Percentiles rank a stretch among this genome's conserved stretches.
Conservation (phyloP, 495 filamentous ascomycete species). For the Letharia columbiana region DNA sequence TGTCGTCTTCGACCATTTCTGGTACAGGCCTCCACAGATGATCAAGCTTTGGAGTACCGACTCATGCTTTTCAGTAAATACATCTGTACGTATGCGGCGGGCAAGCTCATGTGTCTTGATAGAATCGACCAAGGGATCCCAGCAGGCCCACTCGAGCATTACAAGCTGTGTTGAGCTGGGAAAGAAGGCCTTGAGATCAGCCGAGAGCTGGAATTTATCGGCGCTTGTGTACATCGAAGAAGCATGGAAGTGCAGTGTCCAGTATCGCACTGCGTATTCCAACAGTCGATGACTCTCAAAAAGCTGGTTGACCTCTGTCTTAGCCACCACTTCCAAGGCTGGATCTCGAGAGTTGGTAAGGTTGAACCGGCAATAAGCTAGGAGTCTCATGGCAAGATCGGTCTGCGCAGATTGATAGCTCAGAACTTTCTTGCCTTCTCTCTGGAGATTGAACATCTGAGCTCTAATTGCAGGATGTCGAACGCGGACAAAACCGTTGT, state of each 20-base stretch:
- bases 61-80: constrained; percentile 49
- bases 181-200: constrained; percentile 43
- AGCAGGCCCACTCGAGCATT: constrained; percentile 46
- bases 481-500: constrained; percentile 47
- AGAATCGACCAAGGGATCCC: constrained; percentile 37
- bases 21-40: constrained; percentile 42
- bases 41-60: constrained; percentile 49
- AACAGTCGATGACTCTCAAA: constrained; percentile 45
- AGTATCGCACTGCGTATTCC: constrained; percentile 51
- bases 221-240: constrained; percentile 39
- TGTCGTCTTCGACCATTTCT: constrained; percentile 30
- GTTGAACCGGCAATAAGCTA: constrained; percentile 46
- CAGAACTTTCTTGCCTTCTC: constrained; percentile 33
- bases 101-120: constrained; percentile 42
- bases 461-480: constrained; percentile 50
- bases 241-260: constrained; percentile 48
- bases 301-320: constrained; percentile 37
- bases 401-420: constrained; percentile 44
- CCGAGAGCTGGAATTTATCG: constrained; percentile 39
- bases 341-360: constrained; percentile 39
- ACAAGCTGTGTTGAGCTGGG: constrained; percentile 45
- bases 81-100: constrained; percentile 42
- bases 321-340: constrained; percentile 41
- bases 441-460: constrained; percentile 37
- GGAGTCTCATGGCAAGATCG: constrained; percentile 44